Conservation (phyloP, 2,329 filamentous ascomycete genomes). For the Sporothrix dimorphospora region DNA sequence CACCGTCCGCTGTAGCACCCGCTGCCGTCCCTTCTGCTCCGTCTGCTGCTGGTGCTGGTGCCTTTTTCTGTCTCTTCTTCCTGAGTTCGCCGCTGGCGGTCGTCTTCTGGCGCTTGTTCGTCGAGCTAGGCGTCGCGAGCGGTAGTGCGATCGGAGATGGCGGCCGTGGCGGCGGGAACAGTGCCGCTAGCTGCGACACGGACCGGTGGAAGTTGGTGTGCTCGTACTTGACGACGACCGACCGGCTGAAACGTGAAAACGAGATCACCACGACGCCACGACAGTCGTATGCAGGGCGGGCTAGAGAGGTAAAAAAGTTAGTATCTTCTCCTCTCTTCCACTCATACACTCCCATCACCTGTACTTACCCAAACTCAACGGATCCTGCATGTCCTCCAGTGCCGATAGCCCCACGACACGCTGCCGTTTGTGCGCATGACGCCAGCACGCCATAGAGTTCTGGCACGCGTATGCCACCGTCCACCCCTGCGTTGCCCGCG, state of each 20-base stretch:
- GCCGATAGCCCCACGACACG: constrained; percentile 54
- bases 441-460: constrained; percentile 57
- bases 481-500: constrained; percentile 54
- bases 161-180: constrained; percentile 52
- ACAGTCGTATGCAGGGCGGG: constrained; percentile 63
- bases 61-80: constrained; percentile 16
- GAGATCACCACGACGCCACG: constrained; percentile 54
- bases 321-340: too few species aligned
- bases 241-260: constrained; percentile 53
- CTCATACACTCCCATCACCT: too few species aligned
- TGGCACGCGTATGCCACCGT: constrained; percentile 58
- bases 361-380: constrained; percentile 41
- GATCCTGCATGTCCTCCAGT: constrained; percentile 50
- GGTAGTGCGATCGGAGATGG: constrained; percentile 22
- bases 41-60: not conserved
- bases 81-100: not conserved
- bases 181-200: constrained; percentile 53
- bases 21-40: not conserved
- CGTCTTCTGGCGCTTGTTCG: constrained; percentile 16
- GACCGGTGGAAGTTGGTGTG: constrained; percentile 62
- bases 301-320: constrained; percentile 32
- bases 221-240: constrained; percentile 57
- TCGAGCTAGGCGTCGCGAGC: not conserved
- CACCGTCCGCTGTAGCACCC: not conserved
- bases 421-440: constrained; percentile 47